These are phyloP conservation scores for Glycine soja DNA, from an alignment of 306 rosid species.

Conservation along the genomic window DNA sequence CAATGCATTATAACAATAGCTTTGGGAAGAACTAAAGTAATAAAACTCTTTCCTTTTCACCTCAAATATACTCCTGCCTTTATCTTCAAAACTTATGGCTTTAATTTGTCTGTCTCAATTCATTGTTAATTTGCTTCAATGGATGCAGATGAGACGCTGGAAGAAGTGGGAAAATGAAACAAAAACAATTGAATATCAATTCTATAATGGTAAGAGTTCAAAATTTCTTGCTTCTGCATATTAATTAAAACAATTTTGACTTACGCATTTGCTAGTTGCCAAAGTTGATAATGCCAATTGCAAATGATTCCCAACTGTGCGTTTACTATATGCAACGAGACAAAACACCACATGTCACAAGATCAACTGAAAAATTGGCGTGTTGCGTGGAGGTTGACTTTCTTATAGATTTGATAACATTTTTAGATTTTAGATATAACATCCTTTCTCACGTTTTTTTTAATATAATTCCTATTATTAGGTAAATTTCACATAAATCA, in stretches of 20 bases:
- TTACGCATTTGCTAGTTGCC: background rate
- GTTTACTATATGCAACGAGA: background rate
- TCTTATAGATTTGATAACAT: background rate
- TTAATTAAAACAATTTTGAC: constrained; percentile 20
- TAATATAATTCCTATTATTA: background rate
- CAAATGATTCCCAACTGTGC: background rate
- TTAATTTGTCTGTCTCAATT: background rate
- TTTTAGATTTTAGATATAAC: background rate
- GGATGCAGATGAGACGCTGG: constrained; percentile 78
- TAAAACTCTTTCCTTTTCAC: background rate
- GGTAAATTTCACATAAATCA: background rate
- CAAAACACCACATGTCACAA: background rate
- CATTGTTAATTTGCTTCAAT: constrained; percentile 30
- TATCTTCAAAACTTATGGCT: background rate
- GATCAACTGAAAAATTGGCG: background rate
- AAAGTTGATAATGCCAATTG: constrained; percentile 20
- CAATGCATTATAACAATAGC: constrained; percentile 69
- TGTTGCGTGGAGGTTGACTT: background rate
- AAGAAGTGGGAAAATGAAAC: constrained; percentile 81
- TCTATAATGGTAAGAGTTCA: constrained; percentile 45
- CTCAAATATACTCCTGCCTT: background rate
- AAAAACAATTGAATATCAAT: constrained; percentile 50
- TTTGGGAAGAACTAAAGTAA: constrained; percentile 79
- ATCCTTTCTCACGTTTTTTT: background rate
- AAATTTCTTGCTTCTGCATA: background rate